phyloP scores from a whole-genome alignment of 1,284 basidiomycete genomes.

The Trichosporon asahii region DNA sequence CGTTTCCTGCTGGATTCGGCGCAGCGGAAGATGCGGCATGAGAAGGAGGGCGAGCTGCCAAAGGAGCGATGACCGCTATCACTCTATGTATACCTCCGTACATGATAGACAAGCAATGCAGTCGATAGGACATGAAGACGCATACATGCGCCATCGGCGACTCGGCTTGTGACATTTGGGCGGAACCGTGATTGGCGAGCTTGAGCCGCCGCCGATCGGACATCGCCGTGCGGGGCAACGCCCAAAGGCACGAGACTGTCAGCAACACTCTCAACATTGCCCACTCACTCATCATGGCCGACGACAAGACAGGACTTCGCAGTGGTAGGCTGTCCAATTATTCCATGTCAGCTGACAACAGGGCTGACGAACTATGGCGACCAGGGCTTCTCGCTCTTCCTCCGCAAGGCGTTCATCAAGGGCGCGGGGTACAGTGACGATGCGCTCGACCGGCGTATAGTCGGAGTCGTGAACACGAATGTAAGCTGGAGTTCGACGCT shows the following conservation, averaged over 20 bases:
- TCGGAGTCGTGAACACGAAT: slow-evolving; percentile 46
- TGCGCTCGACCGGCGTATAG: slow-evolving; percentile 45
- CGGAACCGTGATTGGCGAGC: neutral
- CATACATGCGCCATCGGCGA: neutral
- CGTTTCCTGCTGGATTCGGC: neutral
- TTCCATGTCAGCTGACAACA: neutral
- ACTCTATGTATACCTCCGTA: neutral
- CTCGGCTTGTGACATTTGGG: neutral
- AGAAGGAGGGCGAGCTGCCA: neutral
- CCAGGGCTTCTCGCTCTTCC: slow-evolving; percentile 48
- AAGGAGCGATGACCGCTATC: neutral
- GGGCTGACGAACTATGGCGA: slow-evolving; percentile 45
- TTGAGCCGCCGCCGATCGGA: neutral
- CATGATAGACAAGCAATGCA: neutral
- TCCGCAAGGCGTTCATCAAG: slow-evolving; percentile 52
- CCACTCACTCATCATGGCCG: neutral
- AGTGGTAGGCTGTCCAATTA: neutral
- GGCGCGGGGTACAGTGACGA: slow-evolving; percentile 49
- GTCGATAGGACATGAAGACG: neutral
- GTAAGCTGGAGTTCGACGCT: slow-evolving; percentile 9
- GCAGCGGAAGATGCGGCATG: neutral
- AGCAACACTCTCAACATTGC: neutral
- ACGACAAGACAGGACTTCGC: neutral
- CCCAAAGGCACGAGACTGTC: neutral
- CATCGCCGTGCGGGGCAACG: slow-evolving; percentile 6